phyloP scores from a whole-genome alignment of 2,329 filamentous ascomycete species.

The Fusarium sp. region DNA sequence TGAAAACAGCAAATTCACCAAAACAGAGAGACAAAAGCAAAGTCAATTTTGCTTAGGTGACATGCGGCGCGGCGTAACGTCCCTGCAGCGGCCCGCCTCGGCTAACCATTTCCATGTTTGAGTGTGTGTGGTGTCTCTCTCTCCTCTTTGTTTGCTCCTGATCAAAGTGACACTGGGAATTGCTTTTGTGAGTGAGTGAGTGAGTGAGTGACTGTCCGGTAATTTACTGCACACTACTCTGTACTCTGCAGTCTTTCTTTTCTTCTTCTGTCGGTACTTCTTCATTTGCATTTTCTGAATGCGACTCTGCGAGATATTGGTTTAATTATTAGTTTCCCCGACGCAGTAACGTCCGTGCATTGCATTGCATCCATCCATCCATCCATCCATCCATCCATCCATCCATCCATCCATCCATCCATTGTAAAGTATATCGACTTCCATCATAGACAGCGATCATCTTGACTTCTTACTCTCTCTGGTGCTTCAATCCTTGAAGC shows the following conservation, averaged over 20 bases:
- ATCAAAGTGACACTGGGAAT: not conserved
- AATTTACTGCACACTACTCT: not conserved
- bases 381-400: not conserved
- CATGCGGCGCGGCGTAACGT: slow-evolving; percentile 32
- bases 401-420: not conserved
- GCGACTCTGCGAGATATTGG: not conserved
- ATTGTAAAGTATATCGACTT: not conserved
- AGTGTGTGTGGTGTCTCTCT: slow-evolving; percentile 1
- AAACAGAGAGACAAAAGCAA: not conserved
- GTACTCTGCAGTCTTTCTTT: not conserved
- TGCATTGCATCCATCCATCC: not conserved
- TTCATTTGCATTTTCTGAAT: not conserved
- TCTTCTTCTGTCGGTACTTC: not conserved
- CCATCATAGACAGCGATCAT: slow-evolving; percentile 17
- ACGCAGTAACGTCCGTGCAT: not conserved
- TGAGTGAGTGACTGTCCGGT: not conserved
- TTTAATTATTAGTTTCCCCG: not conserved
- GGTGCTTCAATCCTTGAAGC: slow-evolving; percentile 9
- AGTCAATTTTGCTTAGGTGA: not conserved
- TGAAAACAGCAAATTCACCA: not conserved
- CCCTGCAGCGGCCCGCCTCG: slow-evolving; percentile 44
- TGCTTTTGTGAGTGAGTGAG: not conserved
- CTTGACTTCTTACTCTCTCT: not conserved
- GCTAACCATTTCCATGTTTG: slow-evolving; percentile 34
- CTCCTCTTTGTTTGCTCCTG: not conserved